Percentiles rank a stretch among this genome's conserved stretches.
Evolutionary conservation across 331 rosid genomes (phyloP).

Genomic region (Erythrophleum ivorense): DNA sequence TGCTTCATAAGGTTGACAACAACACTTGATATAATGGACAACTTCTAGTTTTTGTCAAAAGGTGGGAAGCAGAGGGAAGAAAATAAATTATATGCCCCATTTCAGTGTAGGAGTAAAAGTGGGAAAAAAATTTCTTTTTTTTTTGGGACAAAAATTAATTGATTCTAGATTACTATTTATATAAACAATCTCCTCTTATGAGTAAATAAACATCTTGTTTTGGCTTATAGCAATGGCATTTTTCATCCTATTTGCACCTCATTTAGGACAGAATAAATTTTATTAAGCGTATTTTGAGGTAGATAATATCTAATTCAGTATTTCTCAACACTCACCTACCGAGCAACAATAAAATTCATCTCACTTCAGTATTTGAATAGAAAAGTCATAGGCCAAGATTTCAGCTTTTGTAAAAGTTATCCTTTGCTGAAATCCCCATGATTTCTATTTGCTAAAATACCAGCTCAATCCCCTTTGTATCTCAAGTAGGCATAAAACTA

Average conservation of each 20-base stretch:
- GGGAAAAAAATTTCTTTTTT: not conserved
- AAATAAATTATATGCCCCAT: conserved; percentile 21
- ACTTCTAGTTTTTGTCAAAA: not conserved
- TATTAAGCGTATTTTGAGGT: not conserved
- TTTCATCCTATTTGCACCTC: not conserved
- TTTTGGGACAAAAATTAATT: not conserved
- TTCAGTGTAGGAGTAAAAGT: not conserved
- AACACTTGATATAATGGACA: not conserved
- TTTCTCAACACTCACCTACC: not conserved
- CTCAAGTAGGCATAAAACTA: not conserved
- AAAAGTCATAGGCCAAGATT: not conserved
- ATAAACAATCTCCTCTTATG: not conserved
- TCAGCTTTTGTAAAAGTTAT: not conserved
- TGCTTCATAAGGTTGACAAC: not conserved
- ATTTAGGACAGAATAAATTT: not conserved
- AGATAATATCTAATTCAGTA: not conserved
- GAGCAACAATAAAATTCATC: not conserved
- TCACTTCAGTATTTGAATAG: not conserved
- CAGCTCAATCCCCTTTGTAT: not conserved
- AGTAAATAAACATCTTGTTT: not conserved
- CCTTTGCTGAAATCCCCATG: not conserved
- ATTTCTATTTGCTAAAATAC: conserved; percentile 4
- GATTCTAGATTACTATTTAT: not conserved
- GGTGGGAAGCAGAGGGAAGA: not conserved
- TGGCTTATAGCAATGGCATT: not conserved